Percentiles rank a stretch among this genome's conserved stretches.
These are phyloP conservation scores for Rhodotorula sp. DNA, from an alignment of 1,284 basidiomycete species.

Conservation along the genomic window DNA sequence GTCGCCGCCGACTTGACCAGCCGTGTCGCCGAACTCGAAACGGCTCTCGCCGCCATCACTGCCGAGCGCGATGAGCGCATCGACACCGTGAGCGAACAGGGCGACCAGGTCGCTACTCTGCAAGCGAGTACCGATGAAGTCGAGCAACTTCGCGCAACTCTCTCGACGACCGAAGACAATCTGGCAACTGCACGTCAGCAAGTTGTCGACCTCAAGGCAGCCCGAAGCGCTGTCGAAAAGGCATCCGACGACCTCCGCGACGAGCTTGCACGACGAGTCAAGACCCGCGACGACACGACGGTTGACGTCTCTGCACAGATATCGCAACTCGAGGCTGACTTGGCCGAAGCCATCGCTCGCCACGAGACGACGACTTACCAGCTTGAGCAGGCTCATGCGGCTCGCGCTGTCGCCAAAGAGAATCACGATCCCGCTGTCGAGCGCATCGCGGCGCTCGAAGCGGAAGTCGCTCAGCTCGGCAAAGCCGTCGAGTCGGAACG, in stretches of 20 bases:
- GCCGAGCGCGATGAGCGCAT: neutral
- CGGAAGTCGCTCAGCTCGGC: neutral
- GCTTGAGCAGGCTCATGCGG: too few relatives aligned
- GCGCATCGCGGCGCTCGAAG: too few relatives aligned
- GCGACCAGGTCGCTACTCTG: neutral
- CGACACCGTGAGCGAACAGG: neutral
- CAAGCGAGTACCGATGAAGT: neutral
- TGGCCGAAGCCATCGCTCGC: too few relatives aligned
- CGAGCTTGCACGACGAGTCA: too few relatives aligned
- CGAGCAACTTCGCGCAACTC: neutral
- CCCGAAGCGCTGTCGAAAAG: neutral
- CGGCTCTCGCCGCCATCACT: neutral
- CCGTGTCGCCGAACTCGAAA: neutral
- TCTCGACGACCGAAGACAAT: neutral
- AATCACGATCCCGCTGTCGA: too few relatives aligned
- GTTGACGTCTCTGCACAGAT: too few relatives aligned
- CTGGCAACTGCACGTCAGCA: neutral
- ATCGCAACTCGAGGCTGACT: too few relatives aligned
- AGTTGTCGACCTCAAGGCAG: neutral
- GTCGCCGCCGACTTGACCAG: neutral
- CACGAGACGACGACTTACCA: too few relatives aligned
- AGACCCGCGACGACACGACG: too few relatives aligned
- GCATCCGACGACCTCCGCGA: too few relatives aligned
- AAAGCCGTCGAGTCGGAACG: neutral
- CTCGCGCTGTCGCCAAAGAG: too few relatives aligned